A percentile compares a stretch with the other conserved stretches of the same genome.
Conservation (phyloP, 495 filamentous ascomycete genomes). For the Immersiella caudata region DNA sequence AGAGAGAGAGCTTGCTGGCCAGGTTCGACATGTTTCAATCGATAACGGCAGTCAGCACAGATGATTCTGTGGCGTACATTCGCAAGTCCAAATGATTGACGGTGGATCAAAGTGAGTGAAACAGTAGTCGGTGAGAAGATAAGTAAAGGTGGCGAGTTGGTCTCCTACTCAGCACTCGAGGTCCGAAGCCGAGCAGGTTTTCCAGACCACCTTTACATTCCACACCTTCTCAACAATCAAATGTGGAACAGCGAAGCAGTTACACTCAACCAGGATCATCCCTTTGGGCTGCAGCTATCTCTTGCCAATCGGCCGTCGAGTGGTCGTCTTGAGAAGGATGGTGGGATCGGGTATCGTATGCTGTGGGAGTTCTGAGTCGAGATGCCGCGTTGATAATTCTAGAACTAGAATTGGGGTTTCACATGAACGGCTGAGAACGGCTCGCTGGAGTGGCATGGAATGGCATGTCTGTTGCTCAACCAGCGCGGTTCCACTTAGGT, state of each 20-base stretch:
- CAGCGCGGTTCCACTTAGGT: neutral
- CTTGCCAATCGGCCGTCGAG: neutral
- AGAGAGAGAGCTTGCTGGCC: neutral
- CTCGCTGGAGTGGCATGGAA: neutral
- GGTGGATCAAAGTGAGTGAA: constrained; percentile 1
- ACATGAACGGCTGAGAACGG: constrained; percentile 8
- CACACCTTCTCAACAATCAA: neutral
- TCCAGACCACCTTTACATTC: neutral
- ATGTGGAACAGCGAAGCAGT: neutral
- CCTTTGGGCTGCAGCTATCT: neutral
- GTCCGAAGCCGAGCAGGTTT: neutral
- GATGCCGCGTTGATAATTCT: neutral
- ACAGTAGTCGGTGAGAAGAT: neutral
- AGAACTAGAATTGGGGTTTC: neutral
- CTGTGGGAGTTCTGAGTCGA: neutral
- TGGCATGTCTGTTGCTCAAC: neutral
- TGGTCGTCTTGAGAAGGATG: neutral
- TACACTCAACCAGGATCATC: neutral
- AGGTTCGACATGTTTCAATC: constrained; percentile 9
- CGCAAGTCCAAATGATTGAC: neutral
- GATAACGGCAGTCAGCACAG: neutral
- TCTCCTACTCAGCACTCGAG: neutral
- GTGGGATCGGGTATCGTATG: neutral
- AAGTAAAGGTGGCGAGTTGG: neutral
- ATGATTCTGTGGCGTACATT: neutral